Base-by-base conservation (phyloP, 2,329 filamentous ascomycete species). In the Penicillium sp. region DNA sequence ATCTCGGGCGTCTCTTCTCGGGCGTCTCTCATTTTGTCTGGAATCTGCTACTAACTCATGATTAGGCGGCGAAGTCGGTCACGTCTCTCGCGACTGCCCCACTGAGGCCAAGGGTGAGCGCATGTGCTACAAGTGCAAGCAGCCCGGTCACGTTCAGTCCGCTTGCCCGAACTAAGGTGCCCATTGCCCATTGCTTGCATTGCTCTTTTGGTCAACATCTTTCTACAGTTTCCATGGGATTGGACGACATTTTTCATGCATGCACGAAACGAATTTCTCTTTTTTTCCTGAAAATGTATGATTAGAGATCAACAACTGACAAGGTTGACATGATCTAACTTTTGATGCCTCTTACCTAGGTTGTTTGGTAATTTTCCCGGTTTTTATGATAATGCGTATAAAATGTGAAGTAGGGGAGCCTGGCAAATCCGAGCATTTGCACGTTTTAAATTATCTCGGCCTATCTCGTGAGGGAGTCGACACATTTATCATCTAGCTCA, bases 81-180 rank as follows among this genome's bases (percentile, higher is more conserved):
- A 97, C 80, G 87, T 97, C 77, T 95, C 90, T 66, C 90, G 93
- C 66, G 94, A 99, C 79, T 99, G 94, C 85, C 89, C 93, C 70
- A 93, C 93, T 76, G 93, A 96, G 81, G 90, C 90, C 59, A 86
- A 87, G 69, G 85, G 86, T 73, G 93, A 97, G 85, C 93, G 95
- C 77, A 92, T 96, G 76, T 99, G 94, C 89, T 99, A 99, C 86
- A 96, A 95, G 84, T 97, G 86, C 84, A 87, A 87, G 80, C 84
- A 89, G 78, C 84, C 86, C 67, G 93, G 93, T 70, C 93, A 97
- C 81, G 89, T 97, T 76, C 93, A 97, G 86, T 87, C 90, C 70
- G 86, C 90, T 72, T 99, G 94, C 88, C 91, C 93, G 73, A 92
- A 89, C 83, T 90, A 89, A 79, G 54, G 56, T 54, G 47, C 19